phyloP scores from a whole-genome alignment of 2,329 filamentous ascomycete genomes.

The Fusarium hostae region DNA sequence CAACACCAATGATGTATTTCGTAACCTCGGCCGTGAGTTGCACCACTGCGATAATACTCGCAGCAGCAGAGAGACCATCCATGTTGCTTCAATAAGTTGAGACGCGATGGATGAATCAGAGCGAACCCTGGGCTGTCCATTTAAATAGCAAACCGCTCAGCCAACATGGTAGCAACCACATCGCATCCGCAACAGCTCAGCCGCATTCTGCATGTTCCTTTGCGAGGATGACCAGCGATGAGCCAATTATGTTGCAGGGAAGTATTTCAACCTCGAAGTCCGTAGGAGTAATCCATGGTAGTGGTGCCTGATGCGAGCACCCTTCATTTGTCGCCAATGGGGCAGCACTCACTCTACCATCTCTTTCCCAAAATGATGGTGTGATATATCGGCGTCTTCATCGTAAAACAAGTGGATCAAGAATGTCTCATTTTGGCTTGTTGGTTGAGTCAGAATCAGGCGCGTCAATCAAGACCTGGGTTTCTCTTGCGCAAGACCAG shows the following conservation, averaged over 20 bases:
- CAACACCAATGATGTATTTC: conserved; percentile 22
- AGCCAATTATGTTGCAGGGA: background rate
- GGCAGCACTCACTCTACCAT: background rate
- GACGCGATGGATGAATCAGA: background rate
- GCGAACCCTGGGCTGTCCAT: background rate
- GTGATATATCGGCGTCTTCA: background rate
- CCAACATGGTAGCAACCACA: background rate
- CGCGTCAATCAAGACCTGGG: background rate
- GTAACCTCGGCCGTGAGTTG: conserved; percentile 31
- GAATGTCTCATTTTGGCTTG: background rate
- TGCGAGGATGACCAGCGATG: background rate
- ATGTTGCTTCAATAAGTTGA: background rate
- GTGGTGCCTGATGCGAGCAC: background rate
- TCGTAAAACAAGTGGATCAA: background rate
- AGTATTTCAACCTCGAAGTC: background rate
- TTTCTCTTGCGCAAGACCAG: background rate
- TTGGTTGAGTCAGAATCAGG: background rate
- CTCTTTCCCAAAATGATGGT: background rate
- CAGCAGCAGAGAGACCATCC: conserved; percentile 5
- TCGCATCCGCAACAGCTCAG: background rate
- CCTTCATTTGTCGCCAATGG: background rate
- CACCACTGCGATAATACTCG: conserved; percentile 40
- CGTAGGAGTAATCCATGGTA: background rate
- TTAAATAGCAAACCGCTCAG: background rate
- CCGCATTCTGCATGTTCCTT: background rate